Percentiles rank a stretch among this genome's conserved stretches.
Conservation (phyloP, 2,329 filamentous ascomycete genomes). For the Xylaria sp. region DNA sequence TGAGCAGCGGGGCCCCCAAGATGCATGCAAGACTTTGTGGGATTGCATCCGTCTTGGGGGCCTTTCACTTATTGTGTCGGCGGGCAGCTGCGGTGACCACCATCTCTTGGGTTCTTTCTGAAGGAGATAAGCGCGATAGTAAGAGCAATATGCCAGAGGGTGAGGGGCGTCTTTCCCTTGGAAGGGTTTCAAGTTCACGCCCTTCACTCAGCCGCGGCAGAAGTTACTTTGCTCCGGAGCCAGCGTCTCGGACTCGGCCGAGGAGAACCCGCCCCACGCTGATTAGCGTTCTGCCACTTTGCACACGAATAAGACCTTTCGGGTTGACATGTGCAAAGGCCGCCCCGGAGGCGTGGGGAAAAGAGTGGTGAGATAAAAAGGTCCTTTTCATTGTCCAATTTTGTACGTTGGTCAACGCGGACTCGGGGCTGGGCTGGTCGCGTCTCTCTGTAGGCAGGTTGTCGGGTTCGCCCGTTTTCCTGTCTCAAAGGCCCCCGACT, state of each 20-base stretch:
- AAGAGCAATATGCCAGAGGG: conserved; percentile 55
- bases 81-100: conserved; percentile 43
- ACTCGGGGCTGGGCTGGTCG: conserved; percentile 61
- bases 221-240: conserved; percentile 66
- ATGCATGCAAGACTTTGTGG: neutral
- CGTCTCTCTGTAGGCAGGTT: conserved; percentile 56
- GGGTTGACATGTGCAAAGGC: conserved; percentile 32
- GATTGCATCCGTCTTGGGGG: neutral
- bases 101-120: conserved; percentile 60
- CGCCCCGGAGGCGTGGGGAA: conserved; percentile 47
- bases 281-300: conserved; percentile 46
- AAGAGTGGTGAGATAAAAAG: conserved; percentile 45
- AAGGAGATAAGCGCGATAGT: conserved; percentile 70
- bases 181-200: conserved; percentile 10
- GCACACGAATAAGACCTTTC: conserved; percentile 19
- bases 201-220: conserved; percentile 49
- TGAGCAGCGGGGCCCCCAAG: conserved; percentile 9
- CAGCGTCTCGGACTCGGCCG: conserved; percentile 68
- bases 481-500: conserved; percentile 54
- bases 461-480: conserved; percentile 44
- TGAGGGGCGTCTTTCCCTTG: conserved; percentile 26
- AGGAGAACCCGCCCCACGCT: conserved; percentile 55
- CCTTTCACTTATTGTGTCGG: neutral
- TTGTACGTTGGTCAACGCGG: neutral
- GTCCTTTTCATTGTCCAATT: conserved; percentile 25